Base-by-base conservation (phyloP, 495 filamentous ascomycete genomes). In the Aspergillus ellipticus region DNA sequence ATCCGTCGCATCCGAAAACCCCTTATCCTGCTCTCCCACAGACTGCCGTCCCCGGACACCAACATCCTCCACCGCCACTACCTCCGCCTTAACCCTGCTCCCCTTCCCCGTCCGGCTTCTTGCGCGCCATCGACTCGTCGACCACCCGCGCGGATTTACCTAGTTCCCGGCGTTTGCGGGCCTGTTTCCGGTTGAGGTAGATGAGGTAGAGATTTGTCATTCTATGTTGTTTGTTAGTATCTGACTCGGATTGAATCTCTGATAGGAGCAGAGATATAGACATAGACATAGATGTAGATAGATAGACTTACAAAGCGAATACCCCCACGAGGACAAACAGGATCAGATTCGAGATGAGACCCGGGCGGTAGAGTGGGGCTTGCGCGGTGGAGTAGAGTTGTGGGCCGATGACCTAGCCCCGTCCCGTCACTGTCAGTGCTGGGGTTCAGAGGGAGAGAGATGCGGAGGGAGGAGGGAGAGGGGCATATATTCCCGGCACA, bases 151-250 rank as follows among this genome's bases (percentile, higher is more conserved):
- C 62, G 10, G 47, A 57, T 42, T 66, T 72, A 2, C 68, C 68
- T n/a, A 68, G 59, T 19, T 66, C 71, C 35, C 71, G 67, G 13
- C 79, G 66, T 17, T 67, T 67, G 49, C 70, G 73, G 15, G 71
- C 70, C 39, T 82, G 78, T 33, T 65, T 57, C n/a, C 61, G 66
- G 55, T 82, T 82, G 20, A 80, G 63, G 16, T 67, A 70, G 54
- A 74, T 70, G 17, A 82, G 73, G 41, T 81, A 81, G 21, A 79
- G 54, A 63, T 58, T 55, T 1, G 39, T 60, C 4, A 68, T 13
- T 1, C 63, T 64, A 17, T 11, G 26, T 9, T 54, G 37, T 42
- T 26, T 28, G 21, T 20, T 6, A 10, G 2, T n/a, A n/a, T n/a
- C n/a, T n/a, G n/a, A n/a, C n/a, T n/a, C n/a, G n/a, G n/a, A n/a